These are phyloP conservation scores for Polychaeton citri DNA, from an alignment of 2,329 filamentous ascomycete species.

Conservation along the genomic window DNA sequence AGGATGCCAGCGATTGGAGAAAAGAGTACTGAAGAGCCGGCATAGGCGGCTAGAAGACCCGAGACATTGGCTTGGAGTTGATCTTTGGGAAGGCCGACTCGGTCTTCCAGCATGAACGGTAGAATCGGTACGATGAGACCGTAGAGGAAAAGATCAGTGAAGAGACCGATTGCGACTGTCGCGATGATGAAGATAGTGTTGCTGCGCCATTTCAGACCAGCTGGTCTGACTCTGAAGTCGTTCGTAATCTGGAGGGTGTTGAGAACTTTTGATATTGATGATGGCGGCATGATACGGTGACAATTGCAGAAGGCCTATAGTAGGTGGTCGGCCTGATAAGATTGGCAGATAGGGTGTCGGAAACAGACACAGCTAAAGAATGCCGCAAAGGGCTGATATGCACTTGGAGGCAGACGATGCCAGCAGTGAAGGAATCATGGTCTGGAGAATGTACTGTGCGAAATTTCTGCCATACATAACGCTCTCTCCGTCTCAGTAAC, in stretches of 20 bases:
- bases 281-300: slow-evolving; percentile 6
- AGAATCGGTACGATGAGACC: slow-evolving; percentile 45
- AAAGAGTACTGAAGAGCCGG: slow-evolving; percentile 38
- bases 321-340: no score
- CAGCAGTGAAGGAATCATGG: no score
- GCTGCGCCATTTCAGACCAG: slow-evolving; percentile 40
- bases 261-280: slow-evolving; percentile 9
- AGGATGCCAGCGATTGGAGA: slow-evolving; percentile 41
- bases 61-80: slow-evolving; percentile 42
- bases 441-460: no score
- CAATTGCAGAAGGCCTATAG: no score
- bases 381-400: no score
- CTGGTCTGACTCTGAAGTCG: slow-evolving; percentile 20
- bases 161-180: slow-evolving; percentile 43
- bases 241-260: slow-evolving; percentile 22
- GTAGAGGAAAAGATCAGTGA: slow-evolving; percentile 48
- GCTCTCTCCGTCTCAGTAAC: no score
- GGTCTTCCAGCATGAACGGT: slow-evolving; percentile 42
- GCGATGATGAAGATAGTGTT: slow-evolving; percentile 45
- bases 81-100: slow-evolving; percentile 33
- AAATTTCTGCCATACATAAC: no score
- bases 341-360: no score
- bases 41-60: slow-evolving; percentile 40
- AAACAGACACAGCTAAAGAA: no score
- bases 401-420: no score